A percentile compares a stretch with the other conserved stretches of the same genome.
phyloP scores from a whole-genome alignment of 306 rosid genomes.

The Casuarina cunninghamiana region DNA sequence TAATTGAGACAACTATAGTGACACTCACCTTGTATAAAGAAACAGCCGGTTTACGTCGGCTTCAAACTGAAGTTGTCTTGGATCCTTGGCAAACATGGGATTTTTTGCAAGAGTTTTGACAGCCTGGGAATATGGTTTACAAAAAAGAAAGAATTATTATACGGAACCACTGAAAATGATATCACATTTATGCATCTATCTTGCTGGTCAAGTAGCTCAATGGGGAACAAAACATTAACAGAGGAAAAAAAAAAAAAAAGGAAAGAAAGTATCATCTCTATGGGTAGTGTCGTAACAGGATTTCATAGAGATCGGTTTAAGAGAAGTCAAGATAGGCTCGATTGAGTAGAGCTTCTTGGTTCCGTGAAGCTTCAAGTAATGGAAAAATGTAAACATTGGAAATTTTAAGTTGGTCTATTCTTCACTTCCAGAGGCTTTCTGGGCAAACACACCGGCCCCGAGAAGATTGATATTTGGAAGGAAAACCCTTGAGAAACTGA shows the following conservation, averaged over 20 bases:
- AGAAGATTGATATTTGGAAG: not conserved
- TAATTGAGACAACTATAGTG: constrained; percentile 13
- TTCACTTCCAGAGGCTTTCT: not conserved
- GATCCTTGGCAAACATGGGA: constrained; percentile 61
- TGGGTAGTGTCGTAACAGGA: not conserved
- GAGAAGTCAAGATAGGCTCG: not conserved
- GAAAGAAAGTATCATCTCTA: not conserved
- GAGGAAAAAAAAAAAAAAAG: not conserved
- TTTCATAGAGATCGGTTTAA: not conserved
- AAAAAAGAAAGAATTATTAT: constrained; percentile 5
- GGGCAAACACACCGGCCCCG: not conserved
- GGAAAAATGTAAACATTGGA: not conserved
- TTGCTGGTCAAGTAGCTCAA: not conserved
- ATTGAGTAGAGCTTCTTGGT: not conserved
- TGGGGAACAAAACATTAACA: not conserved
- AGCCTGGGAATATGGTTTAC: constrained; percentile 40
- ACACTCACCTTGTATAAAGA: constrained; percentile 70
- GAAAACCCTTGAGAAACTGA: constrained; percentile 7
- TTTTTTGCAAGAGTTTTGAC: constrained; percentile 63
- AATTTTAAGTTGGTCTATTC: not conserved
- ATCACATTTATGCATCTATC: not conserved
- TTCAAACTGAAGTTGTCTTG: constrained; percentile 73
- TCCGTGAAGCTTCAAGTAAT: not conserved
- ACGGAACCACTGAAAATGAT: not conserved
- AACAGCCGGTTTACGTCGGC: constrained; percentile 83